Percentiles rank a stretch among this genome's conserved stretches.
These are phyloP conservation scores for Amphibolis antarctica DNA, from an alignment of 106 monocot species.

Conservation along the genomic window DNA sequence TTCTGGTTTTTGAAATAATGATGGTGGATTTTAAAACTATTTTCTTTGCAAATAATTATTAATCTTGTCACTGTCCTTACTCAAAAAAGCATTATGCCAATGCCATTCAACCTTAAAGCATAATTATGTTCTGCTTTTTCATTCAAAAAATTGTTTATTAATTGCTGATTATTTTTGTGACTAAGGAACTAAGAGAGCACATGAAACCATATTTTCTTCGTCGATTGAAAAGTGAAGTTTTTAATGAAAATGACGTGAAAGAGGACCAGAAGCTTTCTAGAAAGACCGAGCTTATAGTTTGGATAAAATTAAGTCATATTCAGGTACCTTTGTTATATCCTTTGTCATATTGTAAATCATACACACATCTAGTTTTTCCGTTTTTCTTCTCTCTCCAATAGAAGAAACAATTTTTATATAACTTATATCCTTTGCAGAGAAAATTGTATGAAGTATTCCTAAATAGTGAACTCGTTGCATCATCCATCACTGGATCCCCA, in stretches of 20 bases:
- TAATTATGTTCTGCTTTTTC: no score
- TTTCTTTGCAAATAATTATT: no score
- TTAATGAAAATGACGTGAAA: conserved; percentile 30
- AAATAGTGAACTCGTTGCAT: conserved; percentile 75
- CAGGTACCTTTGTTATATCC: conserved; percentile 35
- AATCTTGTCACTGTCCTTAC: no score
- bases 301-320: conserved; percentile 64
- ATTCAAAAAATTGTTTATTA: neutral
- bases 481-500: conserved; percentile 53
- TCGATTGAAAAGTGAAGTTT: conserved; percentile 88
- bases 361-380: neutral
- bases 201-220: conserved; percentile 94
- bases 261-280: conserved; percentile 39
- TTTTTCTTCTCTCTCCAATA: neutral
- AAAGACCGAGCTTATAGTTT: conserved; percentile 90
- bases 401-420: neutral
- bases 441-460: conserved; percentile 98
- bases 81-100: no score
- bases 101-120: no score
- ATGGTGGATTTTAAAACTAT: no score
- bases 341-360: neutral
- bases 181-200: conserved; percentile 51
- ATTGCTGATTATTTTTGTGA: neutral
- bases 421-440: conserved; percentile 33
- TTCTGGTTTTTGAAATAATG: no score